A percentile compares a stretch with the other conserved stretches of the same genome.
Conservation (phyloP, 2,329 filamentous ascomycete genomes). For the Raffaelea ambrosiae region DNA sequence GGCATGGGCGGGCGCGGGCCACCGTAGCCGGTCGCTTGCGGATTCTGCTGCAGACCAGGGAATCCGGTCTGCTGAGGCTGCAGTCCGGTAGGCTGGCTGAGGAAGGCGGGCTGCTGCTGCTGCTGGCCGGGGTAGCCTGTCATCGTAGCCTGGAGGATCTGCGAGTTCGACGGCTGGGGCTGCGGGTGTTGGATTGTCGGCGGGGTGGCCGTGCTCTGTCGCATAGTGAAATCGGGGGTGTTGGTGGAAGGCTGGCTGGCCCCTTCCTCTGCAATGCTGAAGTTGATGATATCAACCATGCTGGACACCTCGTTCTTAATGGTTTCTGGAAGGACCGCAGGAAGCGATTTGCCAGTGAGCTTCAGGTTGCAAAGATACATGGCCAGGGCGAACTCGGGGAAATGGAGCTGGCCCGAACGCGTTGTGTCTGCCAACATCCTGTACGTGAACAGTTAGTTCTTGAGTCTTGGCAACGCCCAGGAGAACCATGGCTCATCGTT, state of each 20-base stretch:
- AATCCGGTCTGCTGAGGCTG: slow-evolving; percentile 66
- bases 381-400: slow-evolving; percentile 92
- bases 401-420: slow-evolving; percentile 89
- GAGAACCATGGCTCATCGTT: too few species aligned
- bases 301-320: slow-evolving; percentile 96
- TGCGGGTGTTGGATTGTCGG: slow-evolving; percentile 60
- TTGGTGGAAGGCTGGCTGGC: slow-evolving; percentile 40
- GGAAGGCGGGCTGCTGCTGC: slow-evolving; percentile 45
- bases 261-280: slow-evolving; percentile 72
- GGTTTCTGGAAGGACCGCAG: slow-evolving; percentile 65
- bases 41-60: slow-evolving; percentile 50
- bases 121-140: slow-evolving; percentile 54
- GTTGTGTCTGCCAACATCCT: slow-evolving; percentile 94
- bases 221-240: slow-evolving; percentile 58
- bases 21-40: slow-evolving; percentile 70
- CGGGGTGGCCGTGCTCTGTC: slow-evolving; percentile 38
- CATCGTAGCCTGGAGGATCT: slow-evolving; percentile 57
- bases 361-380: slow-evolving; percentile 98
- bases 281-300: slow-evolving; percentile 99
- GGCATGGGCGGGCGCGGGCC: slow-evolving; percentile 83
- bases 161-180: slow-evolving; percentile 64
- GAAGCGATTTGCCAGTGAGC: slow-evolving; percentile 77
- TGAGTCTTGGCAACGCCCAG: too few species aligned
- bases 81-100: slow-evolving; percentile 48
- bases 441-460: not conserved